Conservation (phyloP, 768 basidiomycete species). For the Boletales sp. region DNA sequence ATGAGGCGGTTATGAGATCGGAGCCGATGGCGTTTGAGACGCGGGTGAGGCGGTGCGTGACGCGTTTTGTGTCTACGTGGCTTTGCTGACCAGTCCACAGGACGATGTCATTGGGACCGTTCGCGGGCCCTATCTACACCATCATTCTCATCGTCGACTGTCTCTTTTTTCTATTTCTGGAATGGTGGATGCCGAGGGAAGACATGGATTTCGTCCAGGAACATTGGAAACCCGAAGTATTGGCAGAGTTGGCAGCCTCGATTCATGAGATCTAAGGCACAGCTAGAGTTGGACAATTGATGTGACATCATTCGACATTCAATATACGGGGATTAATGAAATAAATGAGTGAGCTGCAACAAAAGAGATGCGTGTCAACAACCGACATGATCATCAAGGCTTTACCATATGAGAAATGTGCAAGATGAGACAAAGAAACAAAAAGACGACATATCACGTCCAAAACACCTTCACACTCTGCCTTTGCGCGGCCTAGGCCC, state of each 20-base stretch:
- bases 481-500: conserved; percentile 19
- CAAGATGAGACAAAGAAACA: not conserved
- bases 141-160: conserved; percentile 88
- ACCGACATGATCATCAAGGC: not conserved
- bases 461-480: not conserved
- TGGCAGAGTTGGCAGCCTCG: conserved; percentile 12
- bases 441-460: not conserved
- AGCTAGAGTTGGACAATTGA: not conserved
- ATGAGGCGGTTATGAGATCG: conserved; percentile 59
- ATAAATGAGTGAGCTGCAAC: conserved; percentile 10
- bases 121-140: conserved; percentile 85
- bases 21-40: conserved; percentile 71
- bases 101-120: conserved; percentile 73
- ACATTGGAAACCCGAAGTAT: conserved; percentile 50
- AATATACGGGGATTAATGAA: conserved; percentile 18
- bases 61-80: no score
- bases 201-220: conserved; percentile 70
- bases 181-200: conserved; percentile 79
- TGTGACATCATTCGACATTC: not conserved
- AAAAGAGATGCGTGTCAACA: not conserved
- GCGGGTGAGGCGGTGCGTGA: conserved; percentile 65
- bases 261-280: not conserved
- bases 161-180: conserved; percentile 79
- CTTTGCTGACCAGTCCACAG: conserved; percentile 31
- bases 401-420: not conserved